Evolutionary conservation across 78 protist species (phyloP).

Genomic region (Cavenderia fasciculata): DNA sequence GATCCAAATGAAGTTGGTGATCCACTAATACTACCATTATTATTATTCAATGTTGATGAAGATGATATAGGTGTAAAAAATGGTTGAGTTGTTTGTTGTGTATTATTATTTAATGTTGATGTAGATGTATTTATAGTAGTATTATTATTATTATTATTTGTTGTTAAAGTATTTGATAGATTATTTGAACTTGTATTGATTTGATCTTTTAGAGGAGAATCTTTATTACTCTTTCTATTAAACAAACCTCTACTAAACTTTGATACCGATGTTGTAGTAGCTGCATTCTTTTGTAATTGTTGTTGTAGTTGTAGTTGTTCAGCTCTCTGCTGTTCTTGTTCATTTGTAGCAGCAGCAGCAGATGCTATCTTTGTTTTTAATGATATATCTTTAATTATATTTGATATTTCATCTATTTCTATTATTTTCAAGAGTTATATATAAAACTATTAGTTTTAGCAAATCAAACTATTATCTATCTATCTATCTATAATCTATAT

Average conservation of each 20-base stretch:
- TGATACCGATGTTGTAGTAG: conserved; percentile 1
- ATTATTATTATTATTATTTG: background rate
- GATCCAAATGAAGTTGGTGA: conserved; percentile 46
- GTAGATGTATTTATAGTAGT: background rate
- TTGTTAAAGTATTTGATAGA: background rate
- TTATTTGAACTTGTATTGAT: background rate
- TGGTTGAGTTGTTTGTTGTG: too few relatives aligned
- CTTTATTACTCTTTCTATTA: too few relatives aligned
- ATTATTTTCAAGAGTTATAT: background rate
- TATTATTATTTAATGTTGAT: background rate
- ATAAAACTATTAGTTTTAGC: background rate
- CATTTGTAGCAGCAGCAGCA: background rate
- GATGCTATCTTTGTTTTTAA: background rate
- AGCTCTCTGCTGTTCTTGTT: background rate
- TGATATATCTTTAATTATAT: background rate
- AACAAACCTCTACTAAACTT: too few relatives aligned
- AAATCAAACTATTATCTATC: background rate
- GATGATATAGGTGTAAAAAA: too few relatives aligned
- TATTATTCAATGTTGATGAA: too few relatives aligned
- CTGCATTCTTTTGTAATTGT: background rate
- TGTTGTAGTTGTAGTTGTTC: conserved; percentile 18
- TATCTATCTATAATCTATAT: background rate
- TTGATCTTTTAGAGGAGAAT: background rate
- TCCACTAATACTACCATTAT: background rate
- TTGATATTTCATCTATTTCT: background rate